Conservation (phyloP, 2,329 filamentous ascomycete genomes). For the Aspergillus eucalypticola region DNA sequence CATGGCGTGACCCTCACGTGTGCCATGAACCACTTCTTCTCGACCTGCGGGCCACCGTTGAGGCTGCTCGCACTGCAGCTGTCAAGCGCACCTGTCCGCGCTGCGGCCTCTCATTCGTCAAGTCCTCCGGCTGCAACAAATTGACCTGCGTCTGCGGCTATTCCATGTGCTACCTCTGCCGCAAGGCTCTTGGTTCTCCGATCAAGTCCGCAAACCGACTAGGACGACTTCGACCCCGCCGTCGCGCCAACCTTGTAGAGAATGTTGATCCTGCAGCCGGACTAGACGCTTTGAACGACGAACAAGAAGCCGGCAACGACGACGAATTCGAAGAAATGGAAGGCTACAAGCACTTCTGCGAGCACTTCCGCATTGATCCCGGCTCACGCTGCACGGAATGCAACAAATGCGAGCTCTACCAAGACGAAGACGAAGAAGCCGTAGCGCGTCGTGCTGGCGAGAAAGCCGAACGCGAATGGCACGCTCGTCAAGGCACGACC, state of each 20-base stretch:
- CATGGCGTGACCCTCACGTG: constrained; percentile 84
- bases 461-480: constrained; percentile 72
- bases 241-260: constrained; percentile 16
- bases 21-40: constrained; percentile 83
- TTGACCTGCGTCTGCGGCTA: constrained; percentile 94
- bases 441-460: constrained; percentile 69
- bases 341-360: constrained; percentile 92
- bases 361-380: constrained; percentile 84
- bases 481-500: constrained; percentile 58
- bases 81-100: constrained; percentile 93
- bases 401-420: constrained; percentile 72
- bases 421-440: constrained; percentile 70
- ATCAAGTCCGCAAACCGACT: constrained; percentile 15
- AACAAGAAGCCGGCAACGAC: constrained; percentile 3
- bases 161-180: constrained; percentile 97
- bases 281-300: constrained; percentile 29
- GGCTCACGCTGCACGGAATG: constrained; percentile 77
- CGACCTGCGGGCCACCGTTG: constrained; percentile 82
- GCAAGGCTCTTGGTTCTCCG: constrained; percentile 58
- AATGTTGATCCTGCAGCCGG: constrained; percentile 47
- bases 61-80: constrained; percentile 88
- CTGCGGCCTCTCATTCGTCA: constrained; percentile 90
- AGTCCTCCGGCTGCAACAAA: constrained; percentile 93
- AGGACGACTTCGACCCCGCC: constrained; percentile 11
- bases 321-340: constrained; percentile 47